phyloP scores from a whole-genome alignment of 768 basidiomycete genomes.

The Termitomyces sp. region DNA sequence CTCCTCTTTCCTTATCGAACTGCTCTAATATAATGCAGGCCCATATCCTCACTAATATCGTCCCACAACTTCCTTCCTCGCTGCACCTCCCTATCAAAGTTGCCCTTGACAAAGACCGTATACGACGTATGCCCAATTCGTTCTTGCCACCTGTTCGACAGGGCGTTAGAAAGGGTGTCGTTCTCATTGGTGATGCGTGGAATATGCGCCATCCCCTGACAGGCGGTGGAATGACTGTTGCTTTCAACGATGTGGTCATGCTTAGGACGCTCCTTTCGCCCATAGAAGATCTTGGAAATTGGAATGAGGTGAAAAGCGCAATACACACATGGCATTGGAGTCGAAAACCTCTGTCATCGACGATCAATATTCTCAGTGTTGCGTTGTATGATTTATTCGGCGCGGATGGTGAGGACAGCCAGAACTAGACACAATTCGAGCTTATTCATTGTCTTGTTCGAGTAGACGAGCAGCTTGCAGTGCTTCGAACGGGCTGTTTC shows the following conservation, averaged over 20 bases:
- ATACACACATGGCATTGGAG: conserved; percentile 81
- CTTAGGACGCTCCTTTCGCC: conserved; percentile 56
- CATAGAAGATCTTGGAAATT: conserved; percentile 39
- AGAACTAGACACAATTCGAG: too few species aligned
- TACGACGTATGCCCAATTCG: conserved; percentile 93
- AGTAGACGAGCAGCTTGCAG: conserved; percentile 53
- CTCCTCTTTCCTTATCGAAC: neutral
- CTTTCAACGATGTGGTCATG: conserved; percentile 78
- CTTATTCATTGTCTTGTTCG: neutral
- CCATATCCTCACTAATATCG: conserved; percentile 66
- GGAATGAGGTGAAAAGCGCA: conserved; percentile 41
- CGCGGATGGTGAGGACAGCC: conserved; percentile 70
- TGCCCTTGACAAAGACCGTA: conserved; percentile 73
- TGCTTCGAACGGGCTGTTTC: conserved; percentile 84
- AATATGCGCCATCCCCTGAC: conserved; percentile 99
- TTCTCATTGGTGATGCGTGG: conserved; percentile 94
- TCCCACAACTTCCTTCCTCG: conserved; percentile 75
- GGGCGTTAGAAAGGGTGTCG: conserved; percentile 58
- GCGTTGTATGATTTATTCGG: conserved; percentile 94
- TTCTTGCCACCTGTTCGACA: conserved; percentile 83
- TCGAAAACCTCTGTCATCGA: conserved; percentile 77
- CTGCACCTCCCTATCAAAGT: conserved; percentile 59
- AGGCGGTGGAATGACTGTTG: conserved; percentile 98
- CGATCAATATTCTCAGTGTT: conserved; percentile 88
- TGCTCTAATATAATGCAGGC: conserved; percentile 27